These are phyloP conservation scores for Dothistroma pini DNA, from an alignment of 2,329 filamentous ascomycete species.

Conservation along the genomic window DNA sequence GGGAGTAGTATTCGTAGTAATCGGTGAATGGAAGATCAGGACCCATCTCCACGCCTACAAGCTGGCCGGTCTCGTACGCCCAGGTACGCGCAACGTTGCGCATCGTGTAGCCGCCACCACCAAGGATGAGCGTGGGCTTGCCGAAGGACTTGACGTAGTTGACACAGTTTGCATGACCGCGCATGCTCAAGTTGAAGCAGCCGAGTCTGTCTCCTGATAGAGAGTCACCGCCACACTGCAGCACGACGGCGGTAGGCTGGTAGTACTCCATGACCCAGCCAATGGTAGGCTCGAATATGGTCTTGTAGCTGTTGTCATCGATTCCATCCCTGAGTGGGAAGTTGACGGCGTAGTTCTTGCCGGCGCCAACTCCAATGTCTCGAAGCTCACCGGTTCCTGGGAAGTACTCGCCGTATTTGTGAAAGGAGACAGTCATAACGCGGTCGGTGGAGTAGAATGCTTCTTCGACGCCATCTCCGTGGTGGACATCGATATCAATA, in stretches of 20 bases:
- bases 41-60: conserved; percentile 78
- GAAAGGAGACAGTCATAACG: conserved; percentile 69
- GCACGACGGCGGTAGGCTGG: conserved; percentile 62
- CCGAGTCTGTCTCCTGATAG: conserved; percentile 64
- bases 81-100: conserved; percentile 61
- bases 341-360: conserved; percentile 67
- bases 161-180: conserved; percentile 66
- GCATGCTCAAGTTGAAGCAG: conserved; percentile 69
- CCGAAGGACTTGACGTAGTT: conserved; percentile 66
- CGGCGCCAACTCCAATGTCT: conserved; percentile 64
- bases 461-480: conserved; percentile 67
- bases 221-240: conserved; percentile 67
- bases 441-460: conserved; percentile 69
- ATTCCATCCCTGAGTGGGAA: conserved; percentile 67
- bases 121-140: conserved; percentile 61
- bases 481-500: conserved; percentile 65
- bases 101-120: conserved; percentile 68
- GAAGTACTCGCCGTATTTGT: conserved; percentile 72
- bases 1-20: conserved; percentile 80
- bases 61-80: conserved; percentile 67
- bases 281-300: conserved; percentile 66
- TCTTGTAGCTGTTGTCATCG: conserved; percentile 64
- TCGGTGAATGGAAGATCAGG: conserved; percentile 90
- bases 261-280: conserved; percentile 67
- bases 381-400: conserved; percentile 66